phyloP scores from a whole-genome alignment of 306 rosid genomes.

The Abrus pulchellus region DNA sequence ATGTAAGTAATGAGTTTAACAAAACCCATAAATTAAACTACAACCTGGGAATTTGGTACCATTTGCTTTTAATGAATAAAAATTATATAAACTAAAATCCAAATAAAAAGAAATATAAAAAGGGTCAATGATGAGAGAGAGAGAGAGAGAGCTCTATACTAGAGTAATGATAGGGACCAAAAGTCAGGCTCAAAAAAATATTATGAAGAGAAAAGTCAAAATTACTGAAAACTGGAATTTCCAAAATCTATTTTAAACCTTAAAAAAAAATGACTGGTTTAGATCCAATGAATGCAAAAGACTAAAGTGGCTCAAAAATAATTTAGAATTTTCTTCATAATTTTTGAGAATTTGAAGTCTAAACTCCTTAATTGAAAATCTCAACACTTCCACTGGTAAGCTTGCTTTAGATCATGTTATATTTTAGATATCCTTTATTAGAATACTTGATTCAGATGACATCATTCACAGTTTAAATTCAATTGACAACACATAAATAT shows the following conservation, averaged over 20 bases:
- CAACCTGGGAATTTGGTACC: neutral
- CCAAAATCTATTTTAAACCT: neutral
- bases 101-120: neutral
- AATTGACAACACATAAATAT: conserved; percentile 6
- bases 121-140: too few relatives aligned
- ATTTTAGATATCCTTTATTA: conserved; percentile 4
- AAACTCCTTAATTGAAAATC: neutral
- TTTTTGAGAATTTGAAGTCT: neutral
- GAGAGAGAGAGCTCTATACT: neutral
- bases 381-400: neutral
- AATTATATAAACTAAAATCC: neutral
- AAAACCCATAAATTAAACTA: neutral
- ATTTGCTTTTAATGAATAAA: neutral
- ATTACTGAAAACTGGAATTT: neutral
- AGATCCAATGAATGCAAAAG: neutral
- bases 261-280: neutral
- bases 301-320: neutral
- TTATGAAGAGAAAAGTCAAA: neutral
- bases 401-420: neutral
- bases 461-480: conserved; percentile 12
- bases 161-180: neutral
- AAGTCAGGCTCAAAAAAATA: neutral
- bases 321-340: neutral
- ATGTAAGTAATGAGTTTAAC: too few relatives aligned
- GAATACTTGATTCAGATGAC: conserved; percentile 29